Evolutionary conservation across 352 stramenopile species (phyloP), one percentile per base, ranked within the genome.

Genomic region (Aphanomyces euteiches): DNA sequence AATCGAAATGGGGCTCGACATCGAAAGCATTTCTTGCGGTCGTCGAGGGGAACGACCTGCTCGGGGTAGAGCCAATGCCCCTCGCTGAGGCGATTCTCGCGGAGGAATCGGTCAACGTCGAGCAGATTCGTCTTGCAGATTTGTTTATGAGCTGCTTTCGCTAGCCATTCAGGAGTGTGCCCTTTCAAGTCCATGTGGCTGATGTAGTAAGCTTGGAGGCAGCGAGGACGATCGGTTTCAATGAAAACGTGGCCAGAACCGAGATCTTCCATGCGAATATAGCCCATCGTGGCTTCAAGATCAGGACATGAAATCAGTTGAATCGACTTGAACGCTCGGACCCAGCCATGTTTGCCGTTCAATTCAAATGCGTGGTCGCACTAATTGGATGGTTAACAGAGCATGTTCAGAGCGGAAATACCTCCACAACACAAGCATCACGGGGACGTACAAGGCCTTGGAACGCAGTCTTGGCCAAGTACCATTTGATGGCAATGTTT

Each of bases 1-100:
- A 50, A 50, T 12, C 43, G 10, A 50, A 50, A 50, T 50, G 10
- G 43, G 10, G 10, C 17, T 50, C 17, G 43, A n/a, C 43, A 50
- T 12, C 17, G 43, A 50, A 50, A 50, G 43, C 43, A 50, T n/a
- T 50, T 50, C 43, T 50, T 50, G 43, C 43, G 43, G 43, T n/a
- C 17, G 1, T 12, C 17, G 43, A 50, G 43, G 10, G 43, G 43
- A 12, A 50, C 10, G 10, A 50, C 10, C 10, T 50, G 10, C 10
- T n/a, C 17, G 43, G 43, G 17, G 43, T 12, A 50, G 43, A 50
- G 43, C 43, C 43, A 50, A 12, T n/a, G 43, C 43, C 43, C 43
- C 10, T n/a, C 10, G 2, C 43, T 50, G 43, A 50, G 43, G 1
- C 43, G 43, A 50, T 50, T 50, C 17, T 50, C 43, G 10, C 43